Percentiles rank a stretch among this genome's conserved stretches.
Conservation (phyloP, 2,329 filamentous ascomycete genomes). For the Fonsecaea nubica region DNA sequence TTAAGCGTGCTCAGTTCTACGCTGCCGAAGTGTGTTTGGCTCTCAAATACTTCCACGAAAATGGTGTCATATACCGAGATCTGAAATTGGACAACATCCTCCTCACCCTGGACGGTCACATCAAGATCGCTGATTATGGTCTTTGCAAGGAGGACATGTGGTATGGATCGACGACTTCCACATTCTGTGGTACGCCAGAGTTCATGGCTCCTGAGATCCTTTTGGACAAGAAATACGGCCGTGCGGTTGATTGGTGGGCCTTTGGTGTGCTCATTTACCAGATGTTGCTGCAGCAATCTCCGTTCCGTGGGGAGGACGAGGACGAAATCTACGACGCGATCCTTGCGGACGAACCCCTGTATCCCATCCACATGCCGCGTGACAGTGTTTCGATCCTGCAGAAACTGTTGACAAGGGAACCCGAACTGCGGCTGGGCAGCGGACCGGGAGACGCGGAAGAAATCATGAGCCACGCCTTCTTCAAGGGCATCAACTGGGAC, state of each 20-base stretch:
- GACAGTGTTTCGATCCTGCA: slow-evolving; percentile 98
- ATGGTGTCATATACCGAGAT: slow-evolving; percentile 94
- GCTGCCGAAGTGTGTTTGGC: slow-evolving; percentile 96
- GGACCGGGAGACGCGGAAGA: slow-evolving; percentile 97
- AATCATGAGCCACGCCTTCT: slow-evolving; percentile 98
- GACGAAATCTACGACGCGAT: slow-evolving; percentile 99
- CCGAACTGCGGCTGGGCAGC: slow-evolving; percentile 88
- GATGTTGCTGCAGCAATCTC: slow-evolving; percentile 98
- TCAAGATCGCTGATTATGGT: slow-evolving; percentile 98
- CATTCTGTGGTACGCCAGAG: slow-evolving; percentile 98
- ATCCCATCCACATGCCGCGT: slow-evolving; percentile 97
- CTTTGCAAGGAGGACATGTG: slow-evolving; percentile 99
- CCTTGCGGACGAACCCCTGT: slow-evolving; percentile 93
- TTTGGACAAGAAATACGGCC: slow-evolving; percentile 96
- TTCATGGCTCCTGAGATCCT: slow-evolving; percentile 99
- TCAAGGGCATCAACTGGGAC: slow-evolving; percentile 97
- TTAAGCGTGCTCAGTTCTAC: slow-evolving; percentile 98
- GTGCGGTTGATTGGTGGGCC: slow-evolving; percentile 99
- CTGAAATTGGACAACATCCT: slow-evolving; percentile 87
- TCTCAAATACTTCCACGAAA: slow-evolving; percentile 99
- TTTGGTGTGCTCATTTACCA: slow-evolving; percentile 99
- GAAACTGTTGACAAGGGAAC: slow-evolving; percentile 94
- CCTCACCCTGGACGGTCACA: slow-evolving; percentile 91
- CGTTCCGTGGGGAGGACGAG: slow-evolving; percentile 97
- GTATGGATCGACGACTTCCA: slow-evolving; percentile 95